Percentiles rank a stretch among this genome's conserved stretches.
Evolutionary conservation across 352 stramenopile species (phyloP).

Genomic region (Salisapilia sapeloensis): DNA sequence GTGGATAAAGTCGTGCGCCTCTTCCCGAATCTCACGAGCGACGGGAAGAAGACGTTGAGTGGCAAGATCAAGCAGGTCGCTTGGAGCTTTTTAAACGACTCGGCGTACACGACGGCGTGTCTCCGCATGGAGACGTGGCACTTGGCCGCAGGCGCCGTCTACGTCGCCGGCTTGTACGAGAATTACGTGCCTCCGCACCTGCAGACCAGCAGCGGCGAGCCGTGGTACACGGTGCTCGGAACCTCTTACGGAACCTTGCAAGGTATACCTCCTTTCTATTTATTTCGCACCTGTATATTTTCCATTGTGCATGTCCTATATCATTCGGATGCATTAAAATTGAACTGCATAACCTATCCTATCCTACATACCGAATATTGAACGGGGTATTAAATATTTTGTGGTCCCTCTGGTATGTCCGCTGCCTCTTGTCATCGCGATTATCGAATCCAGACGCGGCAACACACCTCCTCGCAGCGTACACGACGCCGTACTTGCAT

Average conservation of each 20-base stretch:
- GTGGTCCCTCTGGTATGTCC: too few relatives aligned
- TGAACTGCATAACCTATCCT: too few relatives aligned
- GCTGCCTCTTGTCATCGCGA: too few relatives aligned
- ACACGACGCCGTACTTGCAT: constrained; percentile 61
- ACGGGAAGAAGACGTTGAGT: constrained; percentile 30
- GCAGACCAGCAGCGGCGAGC: constrained; percentile 26
- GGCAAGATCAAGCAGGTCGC: constrained; percentile 74
- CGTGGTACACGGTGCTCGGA: constrained; percentile 56
- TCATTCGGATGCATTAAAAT: too few relatives aligned
- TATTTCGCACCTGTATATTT: constrained; percentile 1
- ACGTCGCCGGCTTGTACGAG: constrained; percentile 71
- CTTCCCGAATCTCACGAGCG: constrained; percentile 22
- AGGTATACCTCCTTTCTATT: constrained; percentile 30
- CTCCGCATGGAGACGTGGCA: constrained; percentile 50
- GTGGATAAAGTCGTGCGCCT: constrained; percentile 67
- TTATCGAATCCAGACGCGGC: constrained; percentile 42
- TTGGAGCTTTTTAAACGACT: constrained; percentile 83
- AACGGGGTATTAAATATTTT: too few relatives aligned
- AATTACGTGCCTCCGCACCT: constrained; percentile 50
- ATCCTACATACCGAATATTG: too few relatives aligned
- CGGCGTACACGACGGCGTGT: constrained; percentile 70
- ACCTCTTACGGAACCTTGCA: constrained; percentile 58
- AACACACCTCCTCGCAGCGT: constrained; percentile 56
- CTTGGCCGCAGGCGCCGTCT: constrained; percentile 63
- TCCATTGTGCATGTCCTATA: not conserved